A percentile compares a stretch with the other conserved stretches of the same genome.
Conservation (phyloP, 2,329 filamentous ascomycete genomes). For the Pyrenochaeta sp. region DNA sequence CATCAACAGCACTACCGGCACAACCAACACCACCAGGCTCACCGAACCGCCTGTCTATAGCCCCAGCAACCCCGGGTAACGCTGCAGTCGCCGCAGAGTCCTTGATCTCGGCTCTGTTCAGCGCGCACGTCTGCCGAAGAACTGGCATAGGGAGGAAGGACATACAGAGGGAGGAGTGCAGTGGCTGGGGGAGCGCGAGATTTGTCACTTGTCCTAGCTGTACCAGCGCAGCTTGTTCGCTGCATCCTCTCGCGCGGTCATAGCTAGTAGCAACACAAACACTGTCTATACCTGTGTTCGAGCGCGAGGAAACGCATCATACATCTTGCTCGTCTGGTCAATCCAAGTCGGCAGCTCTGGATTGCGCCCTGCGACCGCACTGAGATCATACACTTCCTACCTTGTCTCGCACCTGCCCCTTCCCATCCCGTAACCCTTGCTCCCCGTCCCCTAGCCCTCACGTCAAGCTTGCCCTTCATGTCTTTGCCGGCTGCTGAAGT, state of each 20-base stretch:
- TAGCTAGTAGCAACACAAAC: slow-evolving; percentile 61
- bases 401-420: slow-evolving; percentile 30
- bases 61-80: too few relatives aligned
- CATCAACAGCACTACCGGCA: slow-evolving; percentile 2
- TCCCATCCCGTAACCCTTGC: slow-evolving; percentile 34
- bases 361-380: slow-evolving; percentile 33
- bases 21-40: too few relatives aligned
- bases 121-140: slow-evolving; percentile 24
- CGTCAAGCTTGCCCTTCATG: slow-evolving; percentile 61
- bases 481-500: slow-evolving; percentile 80
- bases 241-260: slow-evolving; percentile 43
- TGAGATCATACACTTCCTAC: slow-evolving; percentile 29
- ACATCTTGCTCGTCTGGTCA: slow-evolving; percentile 44
- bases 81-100: slow-evolving; percentile 11
- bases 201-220: slow-evolving; percentile 43
- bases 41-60: too few relatives aligned
- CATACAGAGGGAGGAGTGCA: slow-evolving; percentile 39
- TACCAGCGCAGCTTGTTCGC: slow-evolving; percentile 39
- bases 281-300: slow-evolving; percentile 49
- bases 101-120: slow-evolving; percentile 16
- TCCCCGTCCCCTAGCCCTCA: slow-evolving; percentile 14
- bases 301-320: slow-evolving; percentile 52
- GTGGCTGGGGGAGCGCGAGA: slow-evolving; percentile 43
- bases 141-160: slow-evolving; percentile 40
- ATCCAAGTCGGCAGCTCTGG: slow-evolving; percentile 34